Evolutionary conservation across 305 asterid species (phyloP).

Genomic region (Rubia balearica): DNA sequence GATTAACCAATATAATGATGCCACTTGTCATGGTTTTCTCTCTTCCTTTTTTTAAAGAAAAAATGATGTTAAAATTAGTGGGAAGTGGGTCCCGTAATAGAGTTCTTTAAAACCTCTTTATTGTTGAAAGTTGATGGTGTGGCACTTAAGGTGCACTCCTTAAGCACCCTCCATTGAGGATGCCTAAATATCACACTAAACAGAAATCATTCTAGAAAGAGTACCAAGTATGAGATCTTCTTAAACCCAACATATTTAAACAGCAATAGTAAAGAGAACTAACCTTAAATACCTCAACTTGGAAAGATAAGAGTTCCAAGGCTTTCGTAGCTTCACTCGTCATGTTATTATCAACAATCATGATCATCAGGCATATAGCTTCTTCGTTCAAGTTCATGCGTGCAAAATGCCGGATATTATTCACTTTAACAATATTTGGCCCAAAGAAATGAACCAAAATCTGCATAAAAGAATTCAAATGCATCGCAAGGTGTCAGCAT

Average conservation of each 20-base stretch:
- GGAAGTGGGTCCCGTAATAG: neutral
- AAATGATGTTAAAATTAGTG: neutral
- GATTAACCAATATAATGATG: no score
- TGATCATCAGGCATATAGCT: constrained; percentile 47
- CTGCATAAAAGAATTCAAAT: constrained; percentile 34
- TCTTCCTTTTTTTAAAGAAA: no score
- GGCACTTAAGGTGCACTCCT: neutral
- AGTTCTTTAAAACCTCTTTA: neutral
- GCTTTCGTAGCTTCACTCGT: constrained; percentile 74
- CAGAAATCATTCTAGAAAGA: neutral
- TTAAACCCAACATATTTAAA: constrained; percentile 4
- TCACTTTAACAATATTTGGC: constrained; percentile 44
- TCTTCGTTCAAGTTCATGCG: constrained; percentile 40
- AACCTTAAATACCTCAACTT: constrained; percentile 83
- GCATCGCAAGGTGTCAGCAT: constrained; percentile 13
- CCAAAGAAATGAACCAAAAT: constrained; percentile 56
- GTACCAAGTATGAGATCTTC: neutral
- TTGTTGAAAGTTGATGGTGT: neutral
- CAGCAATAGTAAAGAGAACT: constrained; percentile 1
- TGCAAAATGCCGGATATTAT: constrained; percentile 45
- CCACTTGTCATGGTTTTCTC: no score
- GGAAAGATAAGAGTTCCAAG: constrained; percentile 46
- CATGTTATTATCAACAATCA: constrained; percentile 53
- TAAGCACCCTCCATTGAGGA: neutral
- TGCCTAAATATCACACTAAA: neutral